These are phyloP conservation scores for Penicillium manginii DNA, from an alignment of 495 filamentous ascomycete genomes.

Conservation along the genomic window DNA sequence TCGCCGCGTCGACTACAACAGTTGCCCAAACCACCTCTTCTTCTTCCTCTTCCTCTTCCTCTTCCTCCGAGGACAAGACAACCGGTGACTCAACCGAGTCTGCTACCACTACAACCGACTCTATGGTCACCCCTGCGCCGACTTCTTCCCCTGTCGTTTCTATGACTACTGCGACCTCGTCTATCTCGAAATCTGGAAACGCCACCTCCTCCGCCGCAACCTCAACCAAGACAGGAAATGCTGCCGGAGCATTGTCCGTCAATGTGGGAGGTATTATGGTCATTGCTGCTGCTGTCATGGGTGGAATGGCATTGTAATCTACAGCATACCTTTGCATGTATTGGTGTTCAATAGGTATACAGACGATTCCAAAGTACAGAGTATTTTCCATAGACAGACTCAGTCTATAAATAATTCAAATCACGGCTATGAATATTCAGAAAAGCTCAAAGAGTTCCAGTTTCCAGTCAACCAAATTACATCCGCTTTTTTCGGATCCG, in stretches of 20 bases:
- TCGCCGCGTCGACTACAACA: slow-evolving; percentile 23
- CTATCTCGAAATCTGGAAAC: slow-evolving; percentile 10
- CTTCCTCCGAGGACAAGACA: slow-evolving; percentile 5
- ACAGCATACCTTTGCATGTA: no score
- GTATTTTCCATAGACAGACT: neutral
- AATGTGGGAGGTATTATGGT: slow-evolving; percentile 23
- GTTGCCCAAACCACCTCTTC: slow-evolving; percentile 14
- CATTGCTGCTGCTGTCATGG: slow-evolving; percentile 38
- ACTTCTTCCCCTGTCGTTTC: slow-evolving; percentile 18
- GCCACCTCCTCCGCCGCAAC: slow-evolving; percentile 17
- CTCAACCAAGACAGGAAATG: slow-evolving; percentile 15
- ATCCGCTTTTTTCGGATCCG: slow-evolving; percentile 2
- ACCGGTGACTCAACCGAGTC: slow-evolving; percentile 11
- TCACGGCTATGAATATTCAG: neutral
- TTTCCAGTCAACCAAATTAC: slow-evolving; percentile 15
- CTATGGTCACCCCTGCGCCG: slow-evolving; percentile 24
- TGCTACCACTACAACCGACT: slow-evolving; percentile 1
- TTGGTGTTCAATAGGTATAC: no score
- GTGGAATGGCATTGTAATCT: slow-evolving; percentile 22
- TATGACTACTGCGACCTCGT: slow-evolving; percentile 20
- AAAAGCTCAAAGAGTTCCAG: slow-evolving; percentile 13
- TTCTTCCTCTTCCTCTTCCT: slow-evolving; percentile 2
- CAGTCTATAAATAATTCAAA: neutral
- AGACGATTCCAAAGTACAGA: no score
- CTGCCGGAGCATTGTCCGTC: slow-evolving; percentile 6